A percentile compares a stretch with the other conserved stretches of the same genome.
Conservation (phyloP, 139 green algal genomes). For the Edaphochlamys debaryana region DNA sequence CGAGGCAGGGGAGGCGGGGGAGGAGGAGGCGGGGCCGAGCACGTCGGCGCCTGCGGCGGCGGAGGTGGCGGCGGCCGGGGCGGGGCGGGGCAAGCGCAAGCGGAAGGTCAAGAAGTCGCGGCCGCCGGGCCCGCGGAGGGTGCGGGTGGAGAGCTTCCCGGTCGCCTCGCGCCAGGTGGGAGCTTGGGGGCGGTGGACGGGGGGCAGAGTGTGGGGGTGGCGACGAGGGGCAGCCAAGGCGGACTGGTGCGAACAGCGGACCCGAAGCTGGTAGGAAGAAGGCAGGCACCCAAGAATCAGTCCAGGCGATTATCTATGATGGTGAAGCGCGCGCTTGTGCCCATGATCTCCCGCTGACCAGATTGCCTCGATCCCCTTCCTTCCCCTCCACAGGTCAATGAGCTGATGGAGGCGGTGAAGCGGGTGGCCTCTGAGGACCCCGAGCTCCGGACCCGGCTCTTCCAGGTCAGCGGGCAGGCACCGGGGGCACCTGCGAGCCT, state of each 20-base stretch:
- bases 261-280: no score
- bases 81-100: background rate
- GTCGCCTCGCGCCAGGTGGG: slow-evolving; percentile 64
- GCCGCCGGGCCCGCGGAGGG: slow-evolving; percentile 18
- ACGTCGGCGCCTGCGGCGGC: background rate
- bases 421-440: slow-evolving; percentile 42
- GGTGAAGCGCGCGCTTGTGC: no score
- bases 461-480: slow-evolving; percentile 57
- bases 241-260: no score
- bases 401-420: slow-evolving; percentile 82
- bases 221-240: no score
- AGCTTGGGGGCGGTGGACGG: background rate
- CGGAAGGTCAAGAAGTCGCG: background rate
- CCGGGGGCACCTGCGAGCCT: no score
- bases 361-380: no score
- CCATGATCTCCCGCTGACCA: no score
- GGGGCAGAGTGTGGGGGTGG: no score
- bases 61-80: background rate
- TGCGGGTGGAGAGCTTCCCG: slow-evolving; percentile 83
- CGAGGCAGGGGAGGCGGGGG: background rate
- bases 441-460: slow-evolving; percentile 66
- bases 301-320: no score
- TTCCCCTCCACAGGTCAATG: slow-evolving; percentile 66
- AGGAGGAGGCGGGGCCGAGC: background rate
- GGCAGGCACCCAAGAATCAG: no score